Base-by-base conservation (phyloP, 306 rosid species). In the Abrus precatorius region DNA sequence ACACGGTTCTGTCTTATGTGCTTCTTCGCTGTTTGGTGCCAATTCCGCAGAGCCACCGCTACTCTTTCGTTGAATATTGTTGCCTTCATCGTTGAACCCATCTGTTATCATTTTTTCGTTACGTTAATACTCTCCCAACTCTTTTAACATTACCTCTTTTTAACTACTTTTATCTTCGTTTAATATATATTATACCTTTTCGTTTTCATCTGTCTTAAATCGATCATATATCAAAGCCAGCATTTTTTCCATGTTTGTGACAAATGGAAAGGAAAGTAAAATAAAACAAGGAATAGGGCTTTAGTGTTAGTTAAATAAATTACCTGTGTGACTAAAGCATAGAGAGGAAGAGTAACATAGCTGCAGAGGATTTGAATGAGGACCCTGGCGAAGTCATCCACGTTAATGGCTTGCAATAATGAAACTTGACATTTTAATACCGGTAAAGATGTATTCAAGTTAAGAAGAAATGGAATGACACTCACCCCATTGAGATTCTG, bases 271-370 rank as follows among this genome's bases (percentile, higher is more conserved):
- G 20, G 20, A 20, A 20, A 20, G 20, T 20, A 20, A 20, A 20
- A 20, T 36, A 36, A 43, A 43, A 4, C 1, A 49, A 49, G 54
- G 14, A 10, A 3, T 12, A 49, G 11, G 8, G 49, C 3, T 30
- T 10, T 60, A 4, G 13, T 9, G 0, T 27, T 40, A 27, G 44
- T n/a, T 13, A 52, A 6, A 4, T 13, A 44, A 12, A 2, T 68
- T 84, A 94, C 98, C 94, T 94, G 98, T 10, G 97, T 92, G 6
- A 94, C 98, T 1, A 94, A 90, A 63, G 98, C 98, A 62, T 94
- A 87, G 30, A 94, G 97, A 52, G 98, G 98, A 33, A 94, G 90
- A 43, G 97, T 94, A 6, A 94, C 98, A 45, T 94, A 94, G 80
- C 98, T 94, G 85, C 98, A 94, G 1, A 94, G 92, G 61, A 94